These are phyloP conservation scores for Epithemia pelagica DNA, from an alignment of 108 stramenopile species.

Conservation along the genomic window DNA sequence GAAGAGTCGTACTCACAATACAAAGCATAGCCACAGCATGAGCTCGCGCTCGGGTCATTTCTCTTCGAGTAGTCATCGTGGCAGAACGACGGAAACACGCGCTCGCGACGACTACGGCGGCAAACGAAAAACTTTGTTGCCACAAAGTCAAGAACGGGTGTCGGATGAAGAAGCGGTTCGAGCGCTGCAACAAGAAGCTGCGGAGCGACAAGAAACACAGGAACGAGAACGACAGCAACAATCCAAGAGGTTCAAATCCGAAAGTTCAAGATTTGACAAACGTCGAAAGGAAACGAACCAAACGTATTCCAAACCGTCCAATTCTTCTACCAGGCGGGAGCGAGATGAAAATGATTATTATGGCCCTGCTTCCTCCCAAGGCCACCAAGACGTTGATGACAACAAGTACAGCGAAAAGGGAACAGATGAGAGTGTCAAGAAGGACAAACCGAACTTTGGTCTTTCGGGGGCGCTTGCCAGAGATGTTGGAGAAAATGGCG, in stretches of 20 bases:
- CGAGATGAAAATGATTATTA: background rate
- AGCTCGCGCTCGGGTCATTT: too few species aligned
- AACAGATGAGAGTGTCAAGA: background rate
- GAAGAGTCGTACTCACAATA: too few species aligned
- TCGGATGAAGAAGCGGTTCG: background rate
- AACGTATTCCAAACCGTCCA: background rate
- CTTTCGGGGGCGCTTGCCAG: constrained; percentile 87
- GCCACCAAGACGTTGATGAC: background rate
- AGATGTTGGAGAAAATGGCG: constrained; percentile 37
- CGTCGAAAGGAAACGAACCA: background rate
- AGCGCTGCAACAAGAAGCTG: background rate
- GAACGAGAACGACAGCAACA: background rate
- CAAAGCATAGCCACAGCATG: too few species aligned
- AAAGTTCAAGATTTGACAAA: background rate
- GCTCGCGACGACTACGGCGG: too few species aligned
- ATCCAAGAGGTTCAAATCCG: background rate
- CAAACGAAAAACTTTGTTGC: too few species aligned
- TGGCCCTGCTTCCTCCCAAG: background rate
- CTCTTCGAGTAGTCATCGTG: too few species aligned
- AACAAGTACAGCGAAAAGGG: background rate
- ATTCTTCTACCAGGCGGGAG: too few species aligned
- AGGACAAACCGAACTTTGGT: constrained; percentile 14
- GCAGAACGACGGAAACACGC: too few species aligned
- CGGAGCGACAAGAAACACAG: background rate
- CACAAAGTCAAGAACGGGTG: too few species aligned